Conservation (phyloP, 345 rosid species). For the Durio zibethinus region DNA sequence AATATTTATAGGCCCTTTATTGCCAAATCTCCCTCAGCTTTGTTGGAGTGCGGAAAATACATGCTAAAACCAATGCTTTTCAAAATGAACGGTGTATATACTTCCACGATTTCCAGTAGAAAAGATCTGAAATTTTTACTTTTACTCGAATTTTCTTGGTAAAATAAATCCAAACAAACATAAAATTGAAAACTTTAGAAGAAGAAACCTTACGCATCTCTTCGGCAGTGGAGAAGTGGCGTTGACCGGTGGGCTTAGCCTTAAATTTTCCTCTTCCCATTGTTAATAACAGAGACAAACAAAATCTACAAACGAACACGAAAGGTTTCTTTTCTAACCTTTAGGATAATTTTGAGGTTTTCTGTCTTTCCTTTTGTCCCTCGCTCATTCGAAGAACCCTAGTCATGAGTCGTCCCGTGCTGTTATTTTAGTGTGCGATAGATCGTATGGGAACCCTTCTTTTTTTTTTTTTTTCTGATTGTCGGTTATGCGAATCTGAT, state of each 20-base stretch:
- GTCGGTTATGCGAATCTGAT: neutral
- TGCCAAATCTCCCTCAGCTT: neutral
- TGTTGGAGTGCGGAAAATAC: neutral
- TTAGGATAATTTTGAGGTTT: neutral
- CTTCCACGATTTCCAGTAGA: neutral
- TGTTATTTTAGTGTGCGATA: neutral
- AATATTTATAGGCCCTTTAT: neutral
- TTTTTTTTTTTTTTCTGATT: too few relatives aligned
- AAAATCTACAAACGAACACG: neutral
- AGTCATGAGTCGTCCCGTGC: neutral
- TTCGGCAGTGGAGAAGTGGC: slow-evolving; percentile 64
- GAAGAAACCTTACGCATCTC: slow-evolving; percentile 39
- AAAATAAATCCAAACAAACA: neutral
- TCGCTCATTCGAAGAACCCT: neutral
- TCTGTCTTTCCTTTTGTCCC: neutral
- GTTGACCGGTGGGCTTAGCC: slow-evolving; percentile 71
- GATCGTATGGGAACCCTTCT: neutral
- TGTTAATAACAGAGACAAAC: neutral
- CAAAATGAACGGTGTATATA: neutral
- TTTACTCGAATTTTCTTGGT: neutral
- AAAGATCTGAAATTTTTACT: neutral
- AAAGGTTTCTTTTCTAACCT: neutral
- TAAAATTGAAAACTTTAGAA: neutral
- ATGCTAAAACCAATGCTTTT: neutral
- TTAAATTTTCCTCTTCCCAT: slow-evolving; percentile 76